Percentiles rank a stretch among this genome's conserved stretches.
These are phyloP conservation scores for Arabidopsis arenosa DNA, from an alignment of 345 rosid species.

Conservation along the genomic window DNA sequence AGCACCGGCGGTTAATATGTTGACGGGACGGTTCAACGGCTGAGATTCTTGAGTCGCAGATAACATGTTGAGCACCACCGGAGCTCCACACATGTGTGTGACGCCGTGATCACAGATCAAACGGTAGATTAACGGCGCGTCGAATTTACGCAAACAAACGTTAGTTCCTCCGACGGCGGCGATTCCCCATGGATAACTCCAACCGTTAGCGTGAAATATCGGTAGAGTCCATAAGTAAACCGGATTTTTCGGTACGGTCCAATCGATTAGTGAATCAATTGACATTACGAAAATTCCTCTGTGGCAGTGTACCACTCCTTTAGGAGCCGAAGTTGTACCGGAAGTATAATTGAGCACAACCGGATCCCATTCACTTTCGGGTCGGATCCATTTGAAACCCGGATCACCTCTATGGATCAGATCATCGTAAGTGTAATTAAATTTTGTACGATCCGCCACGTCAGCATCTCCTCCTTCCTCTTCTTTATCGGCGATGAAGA, in stretches of 20 bases:
- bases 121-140: slow-evolving; percentile 54
- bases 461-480: slow-evolving; percentile 34
- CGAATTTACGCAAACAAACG: slow-evolving; percentile 75
- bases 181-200: slow-evolving; percentile 77
- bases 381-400: slow-evolving; percentile 57
- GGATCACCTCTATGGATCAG: slow-evolving; percentile 60
- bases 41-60: slow-evolving; percentile 46
- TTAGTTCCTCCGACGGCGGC: slow-evolving; percentile 88
- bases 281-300: slow-evolving; percentile 63
- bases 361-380: slow-evolving; percentile 71
- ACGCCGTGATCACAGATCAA: slow-evolving; percentile 62
- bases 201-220: slow-evolving; percentile 88
- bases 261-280: slow-evolving; percentile 58
- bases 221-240: slow-evolving; percentile 91
- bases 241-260: slow-evolving; percentile 65
- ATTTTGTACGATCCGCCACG: slow-evolving; percentile 9
- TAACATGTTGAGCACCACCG: slow-evolving; percentile 81
- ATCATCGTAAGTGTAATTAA: slow-evolving; percentile 55
- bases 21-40: slow-evolving; percentile 55
- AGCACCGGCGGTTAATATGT: slow-evolving; percentile 77
- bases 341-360: slow-evolving; percentile 77
- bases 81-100: slow-evolving; percentile 92
- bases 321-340: slow-evolving; percentile 88
- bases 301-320: slow-evolving; percentile 87
- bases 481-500: slow-evolving; percentile 54